Evolutionary conservation across 163 green algal species (phyloP), one percentile per base, ranked within the genome.

Genomic region (Scenedesmus sp.): DNA sequence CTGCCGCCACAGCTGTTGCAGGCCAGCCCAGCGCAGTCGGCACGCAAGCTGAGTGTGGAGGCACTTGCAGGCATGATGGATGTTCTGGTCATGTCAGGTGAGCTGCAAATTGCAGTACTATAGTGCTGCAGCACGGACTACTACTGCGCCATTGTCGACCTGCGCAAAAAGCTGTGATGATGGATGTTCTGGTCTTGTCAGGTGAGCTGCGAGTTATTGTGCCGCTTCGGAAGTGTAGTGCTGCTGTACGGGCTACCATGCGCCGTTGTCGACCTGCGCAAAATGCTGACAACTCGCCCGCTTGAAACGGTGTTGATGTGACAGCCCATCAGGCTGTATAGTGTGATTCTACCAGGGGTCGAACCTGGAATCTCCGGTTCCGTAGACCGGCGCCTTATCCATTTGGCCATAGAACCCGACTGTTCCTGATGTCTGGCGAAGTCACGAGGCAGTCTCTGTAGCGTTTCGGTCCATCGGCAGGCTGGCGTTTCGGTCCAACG

Each of bases 41-140:
- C 80, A 68, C 65, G 72, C 33, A 59, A 88, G 61, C 43, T 91
- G n/a, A 89, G 42, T 53, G 59, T 76, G 22, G 78, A 81, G 81
- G 84, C 84, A 22, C 35, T 91, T 33, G 87, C 84, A 61, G 91
- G 85, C 43, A 91, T 91, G 87, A 78, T n/a, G 24, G 65, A 87
- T 22, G 61, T 83, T 5, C 59, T 91, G n/a, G 79, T 88, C 0
- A 82, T 81, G 78, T 76, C 59, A 88, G n/a, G n/a, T n/a, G n/a
- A n/a, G n/a, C n/a, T n/a, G n/a, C n/a, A n/a, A n/a, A n/a, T n/a
- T n/a, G n/a, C n/a, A n/a, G n/a, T n/a, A 40, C 1, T 51, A 30
- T 49, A 5, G 37, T n/a, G n/a, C 78, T 37, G 20, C 3, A 16
- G 42, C n/a, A 84, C n/a, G n/a, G n/a, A n/a, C n/a, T 22, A 24